Evolutionary conservation across 2,329 filamentous ascomycete genomes (phyloP).

Genomic region (Phialocephala sp.): DNA sequence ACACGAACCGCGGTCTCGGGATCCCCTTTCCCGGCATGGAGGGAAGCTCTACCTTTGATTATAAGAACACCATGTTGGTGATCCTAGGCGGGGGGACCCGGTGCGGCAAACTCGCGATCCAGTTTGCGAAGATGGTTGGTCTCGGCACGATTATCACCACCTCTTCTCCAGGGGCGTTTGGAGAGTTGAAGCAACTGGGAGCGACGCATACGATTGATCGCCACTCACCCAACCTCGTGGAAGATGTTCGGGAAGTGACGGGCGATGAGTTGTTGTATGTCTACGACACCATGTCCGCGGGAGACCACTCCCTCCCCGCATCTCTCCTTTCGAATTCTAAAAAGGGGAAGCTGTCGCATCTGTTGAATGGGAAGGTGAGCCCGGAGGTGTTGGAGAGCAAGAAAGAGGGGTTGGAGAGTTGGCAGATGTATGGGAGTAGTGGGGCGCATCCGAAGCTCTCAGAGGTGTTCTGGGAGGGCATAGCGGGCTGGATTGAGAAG

Average conservation of each 20-base stretch:
- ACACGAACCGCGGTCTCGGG: conserved; percentile 26
- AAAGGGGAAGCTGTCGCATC: conserved; percentile 44
- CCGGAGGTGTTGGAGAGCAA: conserved; percentile 41
- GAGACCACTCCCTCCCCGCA: conserved; percentile 42
- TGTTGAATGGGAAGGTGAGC: conserved; percentile 38
- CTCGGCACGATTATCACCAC: conserved; percentile 49
- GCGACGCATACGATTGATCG: conserved; percentile 51
- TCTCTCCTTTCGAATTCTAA: conserved; percentile 45
- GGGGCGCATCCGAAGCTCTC: conserved; percentile 41
- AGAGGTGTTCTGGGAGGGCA: conserved; percentile 41
- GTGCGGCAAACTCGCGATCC: conserved; percentile 44
- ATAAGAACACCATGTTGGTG: conserved; percentile 36
- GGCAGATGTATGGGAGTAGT: conserved; percentile 39
- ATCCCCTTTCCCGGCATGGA: conserved; percentile 38
- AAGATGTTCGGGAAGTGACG: conserved; percentile 44
- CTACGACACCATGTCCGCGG: conserved; percentile 44
- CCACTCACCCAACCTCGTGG: conserved; percentile 41
- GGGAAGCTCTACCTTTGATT: conserved; percentile 32
- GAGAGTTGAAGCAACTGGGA: conserved; percentile 44
- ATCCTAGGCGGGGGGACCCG: conserved; percentile 47
- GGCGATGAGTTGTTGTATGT: conserved; percentile 48
- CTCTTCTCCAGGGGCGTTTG: conserved; percentile 32
- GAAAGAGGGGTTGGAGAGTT: conserved; percentile 41
- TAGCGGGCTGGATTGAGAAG: conserved; percentile 41
- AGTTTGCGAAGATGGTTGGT: conserved; percentile 45